Evolutionary conservation across 176 grass and related monocot genomes (phyloP).

Genomic region (Oryza australiensis): DNA sequence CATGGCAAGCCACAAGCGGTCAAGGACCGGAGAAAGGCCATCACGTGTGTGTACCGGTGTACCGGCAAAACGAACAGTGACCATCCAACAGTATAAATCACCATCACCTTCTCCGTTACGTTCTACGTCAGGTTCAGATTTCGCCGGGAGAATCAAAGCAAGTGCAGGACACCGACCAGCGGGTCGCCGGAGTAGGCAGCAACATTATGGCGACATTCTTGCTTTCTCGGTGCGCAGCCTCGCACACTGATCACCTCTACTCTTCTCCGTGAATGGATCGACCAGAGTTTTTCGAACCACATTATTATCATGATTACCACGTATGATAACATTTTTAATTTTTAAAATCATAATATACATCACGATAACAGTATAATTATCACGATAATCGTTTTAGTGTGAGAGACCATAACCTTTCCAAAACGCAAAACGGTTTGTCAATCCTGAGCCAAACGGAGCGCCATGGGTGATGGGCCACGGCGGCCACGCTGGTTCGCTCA

Average conservation of each 20-base stretch:
- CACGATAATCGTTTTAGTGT: too few species aligned
- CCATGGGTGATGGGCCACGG: neutral
- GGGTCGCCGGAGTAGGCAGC: constrained; percentile 22
- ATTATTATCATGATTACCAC: too few species aligned
- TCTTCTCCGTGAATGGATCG: neutral
- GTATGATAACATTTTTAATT: too few species aligned
- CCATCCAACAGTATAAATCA: too few species aligned
- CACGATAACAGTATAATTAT: too few species aligned
- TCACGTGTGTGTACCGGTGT: neutral
- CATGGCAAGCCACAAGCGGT: neutral
- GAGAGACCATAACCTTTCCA: too few species aligned
- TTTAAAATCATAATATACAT: too few species aligned
- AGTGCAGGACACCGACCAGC: neutral
- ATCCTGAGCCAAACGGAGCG: neutral
- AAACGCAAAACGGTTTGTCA: too few species aligned
- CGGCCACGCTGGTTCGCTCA: neutral
- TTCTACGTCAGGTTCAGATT: neutral
- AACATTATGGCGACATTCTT: constrained; percentile 1
- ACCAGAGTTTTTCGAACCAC: too few species aligned
- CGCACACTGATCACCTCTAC: neutral
- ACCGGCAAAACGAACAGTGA: neutral
- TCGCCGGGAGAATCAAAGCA: neutral
- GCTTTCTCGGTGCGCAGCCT: neutral
- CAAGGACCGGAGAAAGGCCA: neutral
- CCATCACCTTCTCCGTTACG: neutral